Percentiles rank a stretch among this genome's conserved stretches.
Conservation (phyloP, 2,329 filamentous ascomycete species). For the Talaromyces atroroseus region DNA sequence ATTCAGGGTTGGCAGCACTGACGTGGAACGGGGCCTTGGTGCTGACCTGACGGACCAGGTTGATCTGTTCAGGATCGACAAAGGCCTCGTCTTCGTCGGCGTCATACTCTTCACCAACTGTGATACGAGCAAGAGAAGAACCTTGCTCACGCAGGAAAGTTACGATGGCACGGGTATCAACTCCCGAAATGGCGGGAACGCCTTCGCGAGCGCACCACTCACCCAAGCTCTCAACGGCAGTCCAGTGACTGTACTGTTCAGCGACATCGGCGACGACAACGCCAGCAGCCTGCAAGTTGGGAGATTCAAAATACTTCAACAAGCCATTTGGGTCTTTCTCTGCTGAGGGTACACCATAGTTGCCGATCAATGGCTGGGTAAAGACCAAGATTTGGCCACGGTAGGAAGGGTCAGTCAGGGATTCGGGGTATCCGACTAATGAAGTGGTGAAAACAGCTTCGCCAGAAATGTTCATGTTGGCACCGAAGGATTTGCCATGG, state of each 20-base stretch:
- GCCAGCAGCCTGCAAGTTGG: slow-evolving; percentile 92
- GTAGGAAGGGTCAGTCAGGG: slow-evolving; percentile 64
- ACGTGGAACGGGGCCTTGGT: slow-evolving; percentile 98
- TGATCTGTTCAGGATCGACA: slow-evolving; percentile 91
- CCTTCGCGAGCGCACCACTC: slow-evolving; percentile 96
- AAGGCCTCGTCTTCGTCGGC: slow-evolving; percentile 96
- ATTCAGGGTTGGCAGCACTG: slow-evolving; percentile 71
- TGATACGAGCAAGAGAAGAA: slow-evolving; percentile 90
- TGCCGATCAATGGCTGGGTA: slow-evolving; percentile 95
- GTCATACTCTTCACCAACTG: slow-evolving; percentile 95
- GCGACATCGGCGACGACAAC: slow-evolving; percentile 95
- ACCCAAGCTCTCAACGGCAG: slow-evolving; percentile 85
- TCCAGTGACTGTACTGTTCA: slow-evolving; percentile 95
- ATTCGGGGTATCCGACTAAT: slow-evolving; percentile 95
- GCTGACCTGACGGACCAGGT: slow-evolving; percentile 91
- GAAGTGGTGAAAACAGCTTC: slow-evolving; percentile 99
- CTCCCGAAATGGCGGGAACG: slow-evolving; percentile 90
- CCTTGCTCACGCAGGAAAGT: slow-evolving; percentile 93
- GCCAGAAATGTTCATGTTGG: slow-evolving; percentile 92
- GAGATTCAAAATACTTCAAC: slow-evolving; percentile 96
- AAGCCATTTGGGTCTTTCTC: slow-evolving; percentile 82
- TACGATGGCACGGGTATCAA: slow-evolving; percentile 95
- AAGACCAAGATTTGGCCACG: slow-evolving; percentile 90
- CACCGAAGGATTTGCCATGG: slow-evolving; percentile 92
- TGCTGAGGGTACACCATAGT: slow-evolving; percentile 91